Evolutionary conservation across 495 filamentous ascomycete species (phyloP), one percentile per base, ranked within the genome.

Genomic region (Oleoguttula mirabilis): DNA sequence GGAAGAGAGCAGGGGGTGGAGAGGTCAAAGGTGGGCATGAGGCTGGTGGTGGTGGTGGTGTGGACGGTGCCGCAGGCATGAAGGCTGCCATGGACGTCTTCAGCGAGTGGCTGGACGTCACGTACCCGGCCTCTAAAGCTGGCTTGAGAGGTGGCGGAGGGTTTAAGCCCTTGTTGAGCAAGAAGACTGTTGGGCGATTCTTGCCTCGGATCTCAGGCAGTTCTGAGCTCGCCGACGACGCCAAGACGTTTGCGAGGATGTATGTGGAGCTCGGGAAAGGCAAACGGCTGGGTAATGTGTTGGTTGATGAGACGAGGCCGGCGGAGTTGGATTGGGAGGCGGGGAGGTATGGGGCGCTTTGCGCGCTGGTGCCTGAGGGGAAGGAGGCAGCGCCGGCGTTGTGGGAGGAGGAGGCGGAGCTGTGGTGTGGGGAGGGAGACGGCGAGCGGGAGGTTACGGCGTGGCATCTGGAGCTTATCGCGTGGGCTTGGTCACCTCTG

Each of bases 131-230:
- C 21, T 6, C 21, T 4, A 12, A 22, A 17, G 46, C 32, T 2
- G 33, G 21, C 3, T 25, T 50, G 21, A 16, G 46, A 35, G 34
- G n/a, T 4, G 35, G 22, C 21, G n/a, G n/a, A n/a, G 41, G 46
- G n/a, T 50, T 50, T 33, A 50, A 44, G 41, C 39, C 46, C 2
- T 24, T 50, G 33, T 28, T 44, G 8, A 50, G 41, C 33, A 50
- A 50, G 25, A 39, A 43, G 17, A 3, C 12, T 19, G 21, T 50
- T 6, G 30, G 38, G 21, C 15, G 33, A 5, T 19, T 31, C 17
- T 22, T 50, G 10, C 12, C 22, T 3, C 16, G 21, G 21, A 44
- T 50, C 14, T 6, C 37, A 14, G 46, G 32, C 15, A 27, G 23
- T 28, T 11, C n/a, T 14, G 21, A 10, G 6, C 4, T 50, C 4